phyloP scores from a whole-genome alignment of 2,329 filamentous ascomycete species.

The Verticillium klebahnii region DNA sequence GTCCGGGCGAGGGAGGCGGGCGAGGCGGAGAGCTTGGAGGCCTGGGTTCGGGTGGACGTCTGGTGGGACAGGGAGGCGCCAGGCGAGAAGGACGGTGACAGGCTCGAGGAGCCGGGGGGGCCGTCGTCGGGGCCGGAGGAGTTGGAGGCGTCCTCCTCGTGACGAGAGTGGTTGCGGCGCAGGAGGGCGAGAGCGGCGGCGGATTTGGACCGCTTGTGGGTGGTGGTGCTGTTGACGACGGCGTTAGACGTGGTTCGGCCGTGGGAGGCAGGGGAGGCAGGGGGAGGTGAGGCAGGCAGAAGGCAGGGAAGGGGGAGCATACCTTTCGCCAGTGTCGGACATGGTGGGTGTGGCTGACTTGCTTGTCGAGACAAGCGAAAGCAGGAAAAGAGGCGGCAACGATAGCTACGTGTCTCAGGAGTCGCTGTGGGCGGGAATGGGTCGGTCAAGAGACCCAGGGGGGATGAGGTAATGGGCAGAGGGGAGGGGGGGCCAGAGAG shows the following conservation, averaged over 20 bases:
- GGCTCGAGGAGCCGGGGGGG: slow-evolving; percentile 17
- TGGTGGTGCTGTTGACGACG: slow-evolving; percentile 16
- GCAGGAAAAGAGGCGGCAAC: not conserved
- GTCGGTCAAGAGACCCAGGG: not conserved
- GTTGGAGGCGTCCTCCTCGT: slow-evolving; percentile 45
- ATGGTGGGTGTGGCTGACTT: slow-evolving; percentile 16
- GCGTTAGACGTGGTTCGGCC: slow-evolving; percentile 10
- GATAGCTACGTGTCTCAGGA: not conserved
- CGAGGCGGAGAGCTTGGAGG: slow-evolving; percentile 36
- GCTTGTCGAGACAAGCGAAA: not conserved
- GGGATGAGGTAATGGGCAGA: not conserved
- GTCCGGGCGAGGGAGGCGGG: slow-evolving; percentile 29
- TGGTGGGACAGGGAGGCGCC: slow-evolving; percentile 32
- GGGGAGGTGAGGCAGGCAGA: not conserved
- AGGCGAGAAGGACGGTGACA: slow-evolving; percentile 26
- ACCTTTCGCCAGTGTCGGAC: slow-evolving; percentile 32
- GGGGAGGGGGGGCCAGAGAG: not conserved
- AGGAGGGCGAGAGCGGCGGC: slow-evolving; percentile 48
- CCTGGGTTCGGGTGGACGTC: slow-evolving; percentile 35
- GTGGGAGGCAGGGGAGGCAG: not conserved
- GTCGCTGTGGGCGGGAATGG: not conserved
- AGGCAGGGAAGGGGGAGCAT: slow-evolving; percentile 10
- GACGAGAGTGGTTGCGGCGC: slow-evolving; percentile 44
- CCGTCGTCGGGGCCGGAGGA: slow-evolving; percentile 42
- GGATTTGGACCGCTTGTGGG: slow-evolving; percentile 52